These are phyloP conservation scores for Pluteus cervinus DNA, from an alignment of 768 basidiomycete species.

Conservation along the genomic window DNA sequence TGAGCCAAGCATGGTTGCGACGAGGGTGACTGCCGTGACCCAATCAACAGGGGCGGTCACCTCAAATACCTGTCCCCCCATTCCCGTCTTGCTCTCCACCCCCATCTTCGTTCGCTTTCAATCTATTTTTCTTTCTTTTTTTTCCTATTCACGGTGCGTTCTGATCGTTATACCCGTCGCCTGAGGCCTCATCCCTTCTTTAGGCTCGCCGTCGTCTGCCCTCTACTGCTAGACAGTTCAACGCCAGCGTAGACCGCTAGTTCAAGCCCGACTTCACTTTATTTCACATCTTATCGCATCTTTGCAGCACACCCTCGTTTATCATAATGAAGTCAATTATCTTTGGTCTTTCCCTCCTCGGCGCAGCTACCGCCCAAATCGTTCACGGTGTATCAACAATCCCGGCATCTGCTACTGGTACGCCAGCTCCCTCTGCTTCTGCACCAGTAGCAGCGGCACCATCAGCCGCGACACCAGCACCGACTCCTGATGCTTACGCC, in stretches of 20 bases:
- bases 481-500: constrained; percentile 13
- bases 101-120: constrained; percentile 36
- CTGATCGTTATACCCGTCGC: background rate
- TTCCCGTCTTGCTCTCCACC: constrained; percentile 20
- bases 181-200: constrained; percentile 1
- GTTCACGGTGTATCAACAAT: constrained; percentile 41
- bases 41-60: too few species aligned
- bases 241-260: constrained; percentile 70
- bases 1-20: too few species aligned
- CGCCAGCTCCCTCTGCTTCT: constrained; percentile 14
- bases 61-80: constrained; percentile 7
- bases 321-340: constrained; percentile 63
- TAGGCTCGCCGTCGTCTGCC: constrained; percentile 41
- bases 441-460: constrained; percentile 15
- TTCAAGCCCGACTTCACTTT: constrained; percentile 31
- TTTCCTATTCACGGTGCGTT: constrained; percentile 40
- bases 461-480: constrained; percentile 15
- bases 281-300: constrained; percentile 28
- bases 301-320: constrained; percentile 39
- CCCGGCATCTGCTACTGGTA: constrained; percentile 18
- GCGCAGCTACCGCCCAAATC: constrained; percentile 53
- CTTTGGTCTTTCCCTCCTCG: constrained; percentile 51
- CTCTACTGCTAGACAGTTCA: constrained; percentile 62
- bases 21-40: too few species aligned
- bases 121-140: constrained; percentile 30